These are phyloP conservation scores for Colletotrichum higginsianum DNA, from an alignment of 2,329 filamentous ascomycete genomes.

Conservation along the genomic window DNA sequence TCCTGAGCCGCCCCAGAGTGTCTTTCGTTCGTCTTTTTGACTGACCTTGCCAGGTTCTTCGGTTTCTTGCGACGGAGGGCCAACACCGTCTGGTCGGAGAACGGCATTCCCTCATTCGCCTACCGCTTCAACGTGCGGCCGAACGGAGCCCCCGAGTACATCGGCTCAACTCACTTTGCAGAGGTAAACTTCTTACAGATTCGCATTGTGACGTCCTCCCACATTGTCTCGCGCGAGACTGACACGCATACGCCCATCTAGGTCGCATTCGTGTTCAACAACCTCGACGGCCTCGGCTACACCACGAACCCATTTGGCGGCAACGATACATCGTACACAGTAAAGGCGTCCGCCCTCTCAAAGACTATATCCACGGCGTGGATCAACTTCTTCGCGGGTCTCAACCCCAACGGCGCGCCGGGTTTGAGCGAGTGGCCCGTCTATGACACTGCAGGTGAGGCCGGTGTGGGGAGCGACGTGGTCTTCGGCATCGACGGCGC, in stretches of 20 bases:
- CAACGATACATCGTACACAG: slow-evolving; percentile 46
- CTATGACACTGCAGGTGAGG: slow-evolving; percentile 42
- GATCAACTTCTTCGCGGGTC: slow-evolving; percentile 49
- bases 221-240: neutral
- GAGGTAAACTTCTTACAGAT: slow-evolving; percentile 43
- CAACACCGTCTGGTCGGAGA: slow-evolving; percentile 48
- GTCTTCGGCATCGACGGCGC: slow-evolving; percentile 49
- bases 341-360: slow-evolving; percentile 47
- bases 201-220: slow-evolving; percentile 5
- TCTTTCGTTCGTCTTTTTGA: neutral
- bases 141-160: slow-evolving; percentile 44
- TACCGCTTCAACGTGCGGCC: slow-evolving; percentile 54
- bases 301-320: slow-evolving; percentile 50
- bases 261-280: slow-evolving; percentile 60
- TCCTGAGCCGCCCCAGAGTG: neutral
- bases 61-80: slow-evolving; percentile 48
- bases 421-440: slow-evolving; percentile 47
- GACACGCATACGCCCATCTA: slow-evolving; percentile 34
- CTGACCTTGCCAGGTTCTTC: slow-evolving; percentile 41
- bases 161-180: slow-evolving; percentile 56
- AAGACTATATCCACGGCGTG: slow-evolving; percentile 50
- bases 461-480: slow-evolving; percentile 46
- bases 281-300: slow-evolving; percentile 51
- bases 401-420: slow-evolving; percentile 48
- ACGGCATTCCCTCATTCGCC: slow-evolving; percentile 48